Evolutionary conservation across 129 eudicot genomes (phyloP).

Genomic region (Flaveria robusta): DNA sequence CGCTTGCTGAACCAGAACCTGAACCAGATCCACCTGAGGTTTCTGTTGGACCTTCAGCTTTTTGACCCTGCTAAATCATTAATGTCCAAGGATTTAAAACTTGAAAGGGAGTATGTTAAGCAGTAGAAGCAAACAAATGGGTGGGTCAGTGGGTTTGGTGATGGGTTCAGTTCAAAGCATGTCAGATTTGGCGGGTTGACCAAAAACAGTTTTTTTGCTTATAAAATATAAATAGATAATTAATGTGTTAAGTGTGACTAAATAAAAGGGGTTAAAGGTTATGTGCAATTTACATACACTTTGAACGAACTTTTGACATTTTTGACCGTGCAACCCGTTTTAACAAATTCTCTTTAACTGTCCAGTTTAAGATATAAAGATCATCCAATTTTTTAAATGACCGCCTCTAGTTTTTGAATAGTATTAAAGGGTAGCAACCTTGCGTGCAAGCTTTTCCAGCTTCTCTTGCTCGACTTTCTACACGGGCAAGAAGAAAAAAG

Average conservation of each 20-base stretch:
- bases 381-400: neutral
- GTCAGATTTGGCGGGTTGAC: neutral
- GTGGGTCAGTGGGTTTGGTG: neutral
- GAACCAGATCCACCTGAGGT: constrained; percentile 48
- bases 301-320: neutral
- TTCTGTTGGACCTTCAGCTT: constrained; percentile 53
- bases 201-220: neutral
- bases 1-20: constrained; percentile 37
- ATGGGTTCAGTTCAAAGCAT: neutral
- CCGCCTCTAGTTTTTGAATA: neutral
- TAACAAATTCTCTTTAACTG: neutral
- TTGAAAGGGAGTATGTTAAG: neutral
- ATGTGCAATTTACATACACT: neutral
- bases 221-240: neutral
- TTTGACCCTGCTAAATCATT: constrained; percentile 56
- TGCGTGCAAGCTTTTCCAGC: constrained; percentile 90
- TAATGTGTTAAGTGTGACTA: neutral
- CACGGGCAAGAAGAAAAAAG: constrained; percentile 14
- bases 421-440: constrained; percentile 42
- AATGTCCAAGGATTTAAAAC: neutral
- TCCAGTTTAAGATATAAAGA: neutral
- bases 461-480: constrained; percentile 91
- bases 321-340: neutral
- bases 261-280: neutral
- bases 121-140: neutral